Evolutionary conservation across 2,329 filamentous ascomycete genomes (phyloP).

Genomic region (Zymoseptoria pseudotritici): DNA sequence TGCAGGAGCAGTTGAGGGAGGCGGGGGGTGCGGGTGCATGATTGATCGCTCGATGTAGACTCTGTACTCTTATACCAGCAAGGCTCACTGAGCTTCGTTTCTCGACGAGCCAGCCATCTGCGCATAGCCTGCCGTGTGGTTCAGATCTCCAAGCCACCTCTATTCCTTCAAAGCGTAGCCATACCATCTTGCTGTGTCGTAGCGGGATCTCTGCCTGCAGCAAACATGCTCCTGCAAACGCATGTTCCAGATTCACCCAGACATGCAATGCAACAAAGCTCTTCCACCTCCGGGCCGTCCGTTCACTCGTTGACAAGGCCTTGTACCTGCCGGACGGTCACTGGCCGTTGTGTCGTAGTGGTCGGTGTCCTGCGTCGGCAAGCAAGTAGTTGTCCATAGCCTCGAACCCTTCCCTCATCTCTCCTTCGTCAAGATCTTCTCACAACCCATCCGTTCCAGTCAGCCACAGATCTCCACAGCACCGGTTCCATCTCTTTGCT

Average conservation of each 20-base stretch:
- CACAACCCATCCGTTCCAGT: not conserved
- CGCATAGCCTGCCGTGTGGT: not conserved
- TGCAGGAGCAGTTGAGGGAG: constrained; percentile 49
- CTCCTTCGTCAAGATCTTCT: not conserved
- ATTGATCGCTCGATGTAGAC: not conserved
- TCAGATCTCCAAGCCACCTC: too few species aligned
- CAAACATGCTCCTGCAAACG: not conserved
- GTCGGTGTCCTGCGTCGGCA: not conserved
- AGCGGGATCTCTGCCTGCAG: not conserved
- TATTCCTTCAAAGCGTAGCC: too few species aligned
- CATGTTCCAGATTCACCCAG: not conserved
- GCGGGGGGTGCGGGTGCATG: constrained; percentile 5
- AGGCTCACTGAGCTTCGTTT: not conserved
- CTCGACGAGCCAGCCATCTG: not conserved
- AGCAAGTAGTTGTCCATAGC: not conserved
- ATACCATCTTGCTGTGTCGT: not conserved
- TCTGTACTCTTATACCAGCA: not conserved
- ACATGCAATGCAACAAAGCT: not conserved
- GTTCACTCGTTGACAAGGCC: not conserved
- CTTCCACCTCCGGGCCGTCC: not conserved
- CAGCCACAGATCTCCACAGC: not conserved
- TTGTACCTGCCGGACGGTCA: not conserved
- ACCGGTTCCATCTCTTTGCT: not conserved
- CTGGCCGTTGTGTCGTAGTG: not conserved
- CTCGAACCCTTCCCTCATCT: not conserved